Conservation (phyloP, 2,329 filamentous ascomycete species). For the Shiraia bambusicola region DNA sequence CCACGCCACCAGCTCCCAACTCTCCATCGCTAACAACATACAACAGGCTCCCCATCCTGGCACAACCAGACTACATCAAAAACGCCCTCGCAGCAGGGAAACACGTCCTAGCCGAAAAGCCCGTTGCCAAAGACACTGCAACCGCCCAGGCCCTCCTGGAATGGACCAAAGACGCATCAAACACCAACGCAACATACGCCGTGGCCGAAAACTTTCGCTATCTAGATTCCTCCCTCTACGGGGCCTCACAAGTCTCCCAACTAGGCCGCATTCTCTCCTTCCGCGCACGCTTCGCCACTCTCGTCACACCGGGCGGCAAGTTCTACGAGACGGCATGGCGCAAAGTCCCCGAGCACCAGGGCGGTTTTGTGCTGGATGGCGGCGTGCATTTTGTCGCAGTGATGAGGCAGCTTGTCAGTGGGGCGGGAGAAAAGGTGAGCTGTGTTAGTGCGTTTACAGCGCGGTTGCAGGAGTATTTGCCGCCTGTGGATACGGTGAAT, state of each 20-base stretch:
- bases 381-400: constrained; percentile 72
- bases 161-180: constrained; percentile 45
- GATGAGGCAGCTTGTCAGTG: constrained; percentile 59
- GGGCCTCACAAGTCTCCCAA: constrained; percentile 50
- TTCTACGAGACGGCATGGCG: constrained; percentile 64
- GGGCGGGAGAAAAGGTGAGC: constrained; percentile 45
- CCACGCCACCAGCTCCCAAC: not conserved
- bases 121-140: constrained; percentile 62
- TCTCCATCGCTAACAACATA: constrained; percentile 1
- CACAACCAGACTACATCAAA: constrained; percentile 61
- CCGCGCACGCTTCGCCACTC: constrained; percentile 48
- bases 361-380: constrained; percentile 74
- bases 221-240: constrained; percentile 57
- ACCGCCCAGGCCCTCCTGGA: constrained; percentile 52
- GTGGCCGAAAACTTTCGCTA: constrained; percentile 76
- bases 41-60: constrained; percentile 59
- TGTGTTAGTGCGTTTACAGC: constrained; percentile 58
- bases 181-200: constrained; percentile 44
- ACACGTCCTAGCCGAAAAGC: constrained; percentile 71
- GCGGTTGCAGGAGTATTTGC: constrained; percentile 58
- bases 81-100: constrained; percentile 65
- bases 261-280: constrained; percentile 61
- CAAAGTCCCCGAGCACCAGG: constrained; percentile 69
- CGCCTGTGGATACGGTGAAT: constrained; percentile 67
- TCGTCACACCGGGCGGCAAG: constrained; percentile 54